phyloP scores from a whole-genome alignment of 495 filamentous ascomycete species.

The Hypoxylon crocopeplum region DNA sequence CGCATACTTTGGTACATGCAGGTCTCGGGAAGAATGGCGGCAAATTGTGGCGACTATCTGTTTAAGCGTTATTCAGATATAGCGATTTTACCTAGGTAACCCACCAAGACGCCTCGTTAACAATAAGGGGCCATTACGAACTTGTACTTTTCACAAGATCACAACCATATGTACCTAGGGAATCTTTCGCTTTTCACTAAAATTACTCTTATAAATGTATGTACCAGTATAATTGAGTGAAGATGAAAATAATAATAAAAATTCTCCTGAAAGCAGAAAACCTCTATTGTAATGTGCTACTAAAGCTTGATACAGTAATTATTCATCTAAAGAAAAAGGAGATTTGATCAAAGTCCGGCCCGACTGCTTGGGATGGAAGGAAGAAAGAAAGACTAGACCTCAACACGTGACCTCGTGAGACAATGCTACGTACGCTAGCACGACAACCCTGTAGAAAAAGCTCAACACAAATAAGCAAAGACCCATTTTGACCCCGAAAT shows the following conservation, averaged over 20 bases:
- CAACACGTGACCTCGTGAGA: constrained; percentile 33
- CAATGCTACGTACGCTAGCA: constrained; percentile 4
- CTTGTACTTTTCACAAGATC: too few relatives aligned
- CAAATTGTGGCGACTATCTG: constrained; percentile 1
- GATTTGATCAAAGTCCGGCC: background rate
- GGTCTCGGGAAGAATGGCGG: background rate
- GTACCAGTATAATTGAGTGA: too few relatives aligned
- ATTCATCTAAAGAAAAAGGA: constrained; percentile 16
- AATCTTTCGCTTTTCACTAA: too few relatives aligned
- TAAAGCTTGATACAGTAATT: too few relatives aligned
- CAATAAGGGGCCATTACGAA: too few relatives aligned
- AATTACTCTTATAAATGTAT: too few relatives aligned
- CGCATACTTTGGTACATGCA: too few relatives aligned
- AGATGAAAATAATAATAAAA: too few relatives aligned
- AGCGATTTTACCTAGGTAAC: background rate
- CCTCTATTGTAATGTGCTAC: too few relatives aligned
- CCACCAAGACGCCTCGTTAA: background rate
- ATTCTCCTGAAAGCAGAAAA: too few relatives aligned
- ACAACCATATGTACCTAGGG: too few relatives aligned
- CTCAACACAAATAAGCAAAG: constrained; percentile 18
- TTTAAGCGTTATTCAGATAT: background rate
- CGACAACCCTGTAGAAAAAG: background rate
- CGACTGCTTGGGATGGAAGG: constrained; percentile 7
- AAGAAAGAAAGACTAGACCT: background rate
- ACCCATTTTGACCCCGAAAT: constrained; percentile 23